Base-by-base conservation (phyloP, 139 green algal genomes). In the Coelastrella sp. region DNA sequence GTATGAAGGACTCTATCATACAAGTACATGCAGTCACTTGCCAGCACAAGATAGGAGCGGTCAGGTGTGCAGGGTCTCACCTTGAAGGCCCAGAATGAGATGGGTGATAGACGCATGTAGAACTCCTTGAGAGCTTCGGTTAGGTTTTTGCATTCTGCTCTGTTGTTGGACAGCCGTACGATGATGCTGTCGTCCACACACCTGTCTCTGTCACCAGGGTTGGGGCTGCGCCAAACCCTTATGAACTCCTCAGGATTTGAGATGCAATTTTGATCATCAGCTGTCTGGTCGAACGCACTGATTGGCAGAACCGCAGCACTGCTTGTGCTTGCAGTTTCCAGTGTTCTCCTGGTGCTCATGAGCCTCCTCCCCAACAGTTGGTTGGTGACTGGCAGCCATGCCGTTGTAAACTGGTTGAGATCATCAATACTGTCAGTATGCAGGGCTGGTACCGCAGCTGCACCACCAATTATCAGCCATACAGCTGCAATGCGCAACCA, bases 111-210 rank as follows among this genome's bases (percentile, higher is more conserved):
- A 14, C 70, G 17, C 19, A 1, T 35, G 70, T 25, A 78, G 20
- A 78, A 78, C 19, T 25, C 20, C 19, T 1, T n/a, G 0, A 78
- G 19, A 4, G n/a, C 6, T 25, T 17, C 0, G 7, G 15, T 14
- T 11, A 78, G 70, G 12, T 12, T 70, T 27, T n/a, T 78, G 70
- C 20, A 24, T 25, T 8, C 17, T 11, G 70, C 70, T 11, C n/a
- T 78, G 70, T 25, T 25, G 19, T 25, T 25, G 20, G 70, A 24
- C 70, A 78, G 70, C 70, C 70, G 17, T 25, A 78, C 70, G n/a
- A 78, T 78, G 70, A 78, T 78, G 70, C 70, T 78, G 7, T 78
- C 70, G 20, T 78, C 70, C 1, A 78, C 70, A 78, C 70, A 78
- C 19, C 70, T 78, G 70, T 78, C 70, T 17, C 70, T 78, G 70